Evolutionary conservation across 805 yeast genomes (phyloP).

Genomic region (Saccharomyces kudriavzevii): DNA sequence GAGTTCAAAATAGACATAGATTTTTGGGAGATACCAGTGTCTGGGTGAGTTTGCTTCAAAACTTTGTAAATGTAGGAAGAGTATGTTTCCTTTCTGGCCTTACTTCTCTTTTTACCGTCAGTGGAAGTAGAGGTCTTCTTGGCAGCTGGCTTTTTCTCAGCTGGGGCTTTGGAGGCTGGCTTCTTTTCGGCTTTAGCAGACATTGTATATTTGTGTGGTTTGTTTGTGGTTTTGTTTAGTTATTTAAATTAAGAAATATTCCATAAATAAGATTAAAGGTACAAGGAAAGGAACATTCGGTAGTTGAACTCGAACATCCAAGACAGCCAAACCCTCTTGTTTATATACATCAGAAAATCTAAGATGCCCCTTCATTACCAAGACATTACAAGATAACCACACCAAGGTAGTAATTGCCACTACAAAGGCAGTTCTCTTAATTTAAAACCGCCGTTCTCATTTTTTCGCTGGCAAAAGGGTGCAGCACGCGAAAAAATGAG

Average conservation of each 20-base stretch:
- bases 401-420: not conserved
- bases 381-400: not conserved
- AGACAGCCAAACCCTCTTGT: not conserved
- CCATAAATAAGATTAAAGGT: not conserved
- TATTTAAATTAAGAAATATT: conserved; percentile 1
- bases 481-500: conserved; percentile 6
- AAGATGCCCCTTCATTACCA: not conserved
- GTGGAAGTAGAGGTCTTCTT: conserved; percentile 80
- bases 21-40: conserved; percentile 97
- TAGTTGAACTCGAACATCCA: not conserved
- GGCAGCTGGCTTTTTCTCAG: conserved; percentile 91
- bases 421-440: not conserved
- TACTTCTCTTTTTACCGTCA: conserved; percentile 83
- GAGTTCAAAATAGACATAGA: conserved; percentile 99
- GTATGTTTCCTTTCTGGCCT: conserved; percentile 96
- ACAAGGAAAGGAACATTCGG: no score
- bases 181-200: conserved; percentile 48
- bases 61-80: conserved; percentile 98
- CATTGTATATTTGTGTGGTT: conserved; percentile 33
- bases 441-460: not conserved
- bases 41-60: conserved; percentile 97
- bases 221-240: conserved; percentile 15
- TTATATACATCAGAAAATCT: not conserved
- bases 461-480: not conserved
- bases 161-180: conserved; percentile 91